A percentile compares a stretch with the other conserved stretches of the same genome.
Conservation (phyloP, 148 eudicot species). For the Camellia sinensis region DNA sequence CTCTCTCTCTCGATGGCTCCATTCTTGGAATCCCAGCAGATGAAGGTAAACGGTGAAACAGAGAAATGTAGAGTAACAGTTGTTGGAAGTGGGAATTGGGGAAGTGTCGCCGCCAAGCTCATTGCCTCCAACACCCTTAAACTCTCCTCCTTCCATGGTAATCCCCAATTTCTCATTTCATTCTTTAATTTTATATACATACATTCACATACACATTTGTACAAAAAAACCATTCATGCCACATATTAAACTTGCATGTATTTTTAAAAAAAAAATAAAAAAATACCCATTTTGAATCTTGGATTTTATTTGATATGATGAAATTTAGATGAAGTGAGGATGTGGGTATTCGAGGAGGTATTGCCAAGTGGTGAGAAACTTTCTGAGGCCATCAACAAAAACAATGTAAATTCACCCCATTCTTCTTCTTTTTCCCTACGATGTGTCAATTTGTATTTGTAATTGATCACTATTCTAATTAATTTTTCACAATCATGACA, state of each 20-base stretch:
- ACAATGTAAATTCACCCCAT: conserved; percentile 51
- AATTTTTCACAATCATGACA: conserved; percentile 15
- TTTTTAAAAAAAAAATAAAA: background rate
- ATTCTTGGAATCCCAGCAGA: conserved; percentile 2
- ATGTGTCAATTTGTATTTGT: background rate
- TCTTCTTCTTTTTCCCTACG: background rate
- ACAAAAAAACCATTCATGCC: no score
- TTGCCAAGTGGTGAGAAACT: conserved; percentile 75
- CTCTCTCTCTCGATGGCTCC: conserved; percentile 22
- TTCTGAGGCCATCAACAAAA: conserved; percentile 64
- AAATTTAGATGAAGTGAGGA: conserved; percentile 84
- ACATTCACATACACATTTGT: no score
- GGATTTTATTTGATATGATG: conserved; percentile 12
- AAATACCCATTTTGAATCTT: background rate
- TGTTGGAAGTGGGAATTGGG: conserved; percentile 98
- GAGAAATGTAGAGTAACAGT: conserved; percentile 58
- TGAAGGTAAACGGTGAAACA: background rate
- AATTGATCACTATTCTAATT: background rate
- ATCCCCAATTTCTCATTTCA: background rate
- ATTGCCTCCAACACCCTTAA: conserved; percentile 79
- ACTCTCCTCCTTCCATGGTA: conserved; percentile 61
- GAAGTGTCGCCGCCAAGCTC: conserved; percentile 93
- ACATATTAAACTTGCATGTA: no score
- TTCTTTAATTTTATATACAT: background rate
- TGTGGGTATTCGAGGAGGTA: conserved; percentile 96